Evolutionary conservation across 2,329 filamentous ascomycete genomes (phyloP), one percentile per base, ranked within the genome.

Genomic region (Scopulariopsis brevicaulis): DNA sequence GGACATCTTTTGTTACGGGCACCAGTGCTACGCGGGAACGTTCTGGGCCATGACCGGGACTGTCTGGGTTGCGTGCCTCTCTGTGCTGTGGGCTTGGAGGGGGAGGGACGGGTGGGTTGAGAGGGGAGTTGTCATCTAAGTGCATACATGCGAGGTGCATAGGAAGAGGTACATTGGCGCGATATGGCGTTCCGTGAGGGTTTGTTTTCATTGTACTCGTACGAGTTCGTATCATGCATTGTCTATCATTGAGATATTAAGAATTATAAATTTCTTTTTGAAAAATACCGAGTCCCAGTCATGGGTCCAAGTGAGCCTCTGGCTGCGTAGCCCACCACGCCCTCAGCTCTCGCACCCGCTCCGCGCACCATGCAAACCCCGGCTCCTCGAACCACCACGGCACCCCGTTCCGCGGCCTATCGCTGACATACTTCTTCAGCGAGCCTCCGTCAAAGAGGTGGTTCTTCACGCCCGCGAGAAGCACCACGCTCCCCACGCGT

Each of bases 11-110:
- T 97, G 93, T 68, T 89, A 90, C 68, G 94, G 94, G 1, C 82
- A 77, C 65, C 73, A 79, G 56, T 99, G 94, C 73, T 97, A 96
- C 72, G 84, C 85, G 12, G 67, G 77, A 0, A 89, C 88, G 0
- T 95, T 93, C 63, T 96, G 91, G 91, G 89, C 87, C 1, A 90
- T 96, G 80, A 85, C 87, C 0, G 72, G 81, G 1, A 92, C 86
- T 62, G 87, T 95, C 0, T 92, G 87, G 85, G 63, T 89, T 43
- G 92, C 90, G 0, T 85, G 88, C 65, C 77, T 74, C 3, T 71
- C 90, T 64, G 86, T 93, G 73, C 62, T 86, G 18, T 86, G 83
- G 78, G 91, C 91, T 7, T 96, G 91, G 92, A 87, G 86, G 69
- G 89, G 89, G 1, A 81, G 73, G 58, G 78, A 79, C 24, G 88